Conservation (phyloP, 192 early-diverging fungal genomes). For the Entomortierella lignicola region DNA sequence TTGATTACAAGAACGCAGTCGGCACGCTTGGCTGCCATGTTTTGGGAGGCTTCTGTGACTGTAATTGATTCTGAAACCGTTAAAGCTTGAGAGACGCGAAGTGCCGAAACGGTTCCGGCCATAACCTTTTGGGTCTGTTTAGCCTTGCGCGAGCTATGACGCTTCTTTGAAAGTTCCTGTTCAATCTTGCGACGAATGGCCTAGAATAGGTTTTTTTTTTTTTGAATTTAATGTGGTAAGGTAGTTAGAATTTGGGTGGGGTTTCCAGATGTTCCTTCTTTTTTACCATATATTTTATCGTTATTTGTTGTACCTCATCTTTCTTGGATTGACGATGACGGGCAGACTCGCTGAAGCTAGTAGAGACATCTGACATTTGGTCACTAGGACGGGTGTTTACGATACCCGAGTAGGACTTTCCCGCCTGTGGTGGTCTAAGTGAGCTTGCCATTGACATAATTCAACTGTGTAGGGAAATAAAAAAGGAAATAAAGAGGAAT, state of each 20-base stretch:
- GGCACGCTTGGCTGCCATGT: constrained; percentile 97
- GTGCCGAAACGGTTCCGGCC: constrained; percentile 89
- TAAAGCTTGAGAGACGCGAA: constrained; percentile 87
- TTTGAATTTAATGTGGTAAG: no score
- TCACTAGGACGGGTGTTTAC: constrained; percentile 43
- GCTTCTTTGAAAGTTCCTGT: constrained; percentile 75
- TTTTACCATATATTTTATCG: no score
- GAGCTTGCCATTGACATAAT: constrained; percentile 55
- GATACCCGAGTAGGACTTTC: constrained; percentile 41
- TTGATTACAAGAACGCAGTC: constrained; percentile 97
- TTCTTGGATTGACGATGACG: constrained; percentile 57
- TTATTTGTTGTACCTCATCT: constrained; percentile 45
- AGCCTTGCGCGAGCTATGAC: constrained; percentile 51
- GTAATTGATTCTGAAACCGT: constrained; percentile 83
- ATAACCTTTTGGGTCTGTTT: constrained; percentile 56
- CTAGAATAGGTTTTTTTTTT: no score
- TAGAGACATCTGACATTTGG: constrained; percentile 56
- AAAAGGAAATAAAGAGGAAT: neutral
- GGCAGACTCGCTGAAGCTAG: constrained; percentile 55
- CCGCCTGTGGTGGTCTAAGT: constrained; percentile 53
- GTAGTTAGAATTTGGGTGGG: no score
- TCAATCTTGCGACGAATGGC: constrained; percentile 81
- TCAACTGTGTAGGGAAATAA: neutral
- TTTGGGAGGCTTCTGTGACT: constrained; percentile 86
- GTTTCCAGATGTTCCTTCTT: no score